phyloP scores from a whole-genome alignment of 345 rosid species.

The Gossypium turneri region DNA sequence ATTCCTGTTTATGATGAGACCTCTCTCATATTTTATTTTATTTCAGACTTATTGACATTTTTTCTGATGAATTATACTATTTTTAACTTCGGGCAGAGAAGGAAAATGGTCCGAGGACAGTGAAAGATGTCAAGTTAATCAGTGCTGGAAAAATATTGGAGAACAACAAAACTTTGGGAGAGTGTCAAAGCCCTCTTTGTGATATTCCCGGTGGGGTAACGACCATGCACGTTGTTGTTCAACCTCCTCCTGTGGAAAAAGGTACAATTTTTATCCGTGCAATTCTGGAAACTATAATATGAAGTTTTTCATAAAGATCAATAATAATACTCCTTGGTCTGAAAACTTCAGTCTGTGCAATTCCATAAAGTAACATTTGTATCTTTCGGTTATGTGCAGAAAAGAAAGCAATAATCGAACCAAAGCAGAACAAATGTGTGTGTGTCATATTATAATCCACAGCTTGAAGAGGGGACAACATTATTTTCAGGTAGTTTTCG shows the following conservation, averaged over 20 bases:
- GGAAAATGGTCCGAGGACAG: conserved; percentile 81
- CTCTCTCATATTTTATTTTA: neutral
- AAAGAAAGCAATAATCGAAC: conserved; percentile 53
- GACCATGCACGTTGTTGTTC: conserved; percentile 96
- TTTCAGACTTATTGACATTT: neutral
- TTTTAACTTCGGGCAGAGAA: conserved; percentile 45
- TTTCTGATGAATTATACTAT: neutral
- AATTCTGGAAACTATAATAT: neutral
- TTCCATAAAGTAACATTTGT: conserved; percentile 7
- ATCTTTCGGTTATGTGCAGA: conserved; percentile 44
- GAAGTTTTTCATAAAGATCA: neutral
- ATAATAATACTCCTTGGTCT: neutral
- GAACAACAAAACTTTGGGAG: conserved; percentile 73
- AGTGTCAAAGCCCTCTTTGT: conserved; percentile 77
- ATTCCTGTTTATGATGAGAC: neutral
- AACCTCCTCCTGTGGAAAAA: conserved; percentile 65
- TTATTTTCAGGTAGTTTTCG: conserved; percentile 26
- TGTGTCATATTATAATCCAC: conserved; percentile 69
- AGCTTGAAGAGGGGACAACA: conserved; percentile 16
- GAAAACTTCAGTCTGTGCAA: neutral
- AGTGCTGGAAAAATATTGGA: conserved; percentile 93
- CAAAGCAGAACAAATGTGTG: conserved; percentile 72
- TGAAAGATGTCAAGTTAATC: conserved; percentile 86
- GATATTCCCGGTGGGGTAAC: conserved; percentile 81
- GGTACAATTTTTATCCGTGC: conserved; percentile 34